Base-by-base conservation (phyloP, 805 yeast genomes). In the Metschnikowia proteae region DNA sequence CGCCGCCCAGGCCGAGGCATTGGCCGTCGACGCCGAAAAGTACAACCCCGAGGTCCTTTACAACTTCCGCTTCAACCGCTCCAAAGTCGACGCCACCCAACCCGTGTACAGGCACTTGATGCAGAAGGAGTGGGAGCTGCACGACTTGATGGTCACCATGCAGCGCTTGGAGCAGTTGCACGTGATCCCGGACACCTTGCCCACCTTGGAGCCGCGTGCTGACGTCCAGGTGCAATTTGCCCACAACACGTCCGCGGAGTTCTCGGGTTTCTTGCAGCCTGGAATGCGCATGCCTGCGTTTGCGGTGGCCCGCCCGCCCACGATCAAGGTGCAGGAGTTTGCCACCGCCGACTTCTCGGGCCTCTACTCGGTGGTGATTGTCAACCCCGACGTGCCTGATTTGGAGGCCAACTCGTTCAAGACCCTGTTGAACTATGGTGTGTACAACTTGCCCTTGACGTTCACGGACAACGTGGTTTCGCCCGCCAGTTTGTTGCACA, bases 371-470 rank as follows among this genome's bases (percentile, higher is more conserved):
- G 75, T 91, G 6, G 64, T 92, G 39, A 68, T 94, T 43, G 94
- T 94, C 27, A 91, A 92, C 64, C 97, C 97, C 13, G 99, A 94
- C 67, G 81, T 83, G 39, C 97, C 98, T 11, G 90, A 90, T 60
- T 59, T 88, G 47, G 75, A 66, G 39, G 74, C 68, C 35, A 91
- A 92, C 69, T 67, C 86, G 1, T 92, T 67, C 71, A 75, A 74
- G 47, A 87, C 96, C 2, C 78, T 82, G 3, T 72, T 94, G 53
- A 85, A 83, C 57, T 91, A 87, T 79, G 96, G 88, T 2, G 74
- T 91, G 51, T 66, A 79, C 45, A 85, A 92, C 63, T 75, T 91
- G 29, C 74, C 79, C 39, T 65, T 88, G 30, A 67, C 76, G 30
- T 81, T 81, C 58, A 74, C 74, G 50, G 81, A 83, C 53, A 80